Base-by-base conservation (phyloP, 2,329 filamentous ascomycete species). In the Diaporthe longicolla region DNA sequence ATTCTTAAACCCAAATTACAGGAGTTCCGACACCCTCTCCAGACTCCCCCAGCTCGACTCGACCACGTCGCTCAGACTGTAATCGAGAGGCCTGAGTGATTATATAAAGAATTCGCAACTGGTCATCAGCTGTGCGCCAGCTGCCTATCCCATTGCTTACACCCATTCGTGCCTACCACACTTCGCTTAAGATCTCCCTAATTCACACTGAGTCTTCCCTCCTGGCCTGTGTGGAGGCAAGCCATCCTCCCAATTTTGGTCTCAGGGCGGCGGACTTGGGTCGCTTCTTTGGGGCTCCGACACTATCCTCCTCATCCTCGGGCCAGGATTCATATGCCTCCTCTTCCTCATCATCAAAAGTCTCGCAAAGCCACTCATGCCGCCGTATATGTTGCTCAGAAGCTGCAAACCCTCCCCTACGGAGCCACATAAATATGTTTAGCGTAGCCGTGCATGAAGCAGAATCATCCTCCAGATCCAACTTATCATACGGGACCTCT, bases 391-490 rank as follows among this genome's bases (percentile, higher is more conserved):
- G 66, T 37, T 58, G 66, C 50, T 70, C 50, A 19, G 48, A 40
- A n/a, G 52, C 45, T 17, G 66, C 32, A 26, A 54, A 70, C 21
- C 66, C 59, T 8, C 9, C 21, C 17, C 59, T 29, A 4, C 59
- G 59, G 17, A 63, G 40, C 40, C 40, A 63, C 10, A 48, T 48
- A 40, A 63, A 63, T 10, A 48, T n/a, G 37, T 63, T 71, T 17
- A 71, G 43, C 3, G 69, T 71, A 15, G 69, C 52, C 9, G 50
- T 61, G 40, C 69, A 7, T 21, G 69, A 71, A 45, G 69, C 69
- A 17, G 37, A 45, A 45, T 71, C 13, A 8, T 40, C 13, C 17
- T 59, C 69, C n/a, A 37, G 1, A 45, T 55, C 26, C 37, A 71
- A 21, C 6, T 32, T 32, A 24, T 71, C 69, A 50, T 17, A 71